phyloP scores from a whole-genome alignment of 2,329 filamentous ascomycete genomes.

The Fusarium tupiense region DNA sequence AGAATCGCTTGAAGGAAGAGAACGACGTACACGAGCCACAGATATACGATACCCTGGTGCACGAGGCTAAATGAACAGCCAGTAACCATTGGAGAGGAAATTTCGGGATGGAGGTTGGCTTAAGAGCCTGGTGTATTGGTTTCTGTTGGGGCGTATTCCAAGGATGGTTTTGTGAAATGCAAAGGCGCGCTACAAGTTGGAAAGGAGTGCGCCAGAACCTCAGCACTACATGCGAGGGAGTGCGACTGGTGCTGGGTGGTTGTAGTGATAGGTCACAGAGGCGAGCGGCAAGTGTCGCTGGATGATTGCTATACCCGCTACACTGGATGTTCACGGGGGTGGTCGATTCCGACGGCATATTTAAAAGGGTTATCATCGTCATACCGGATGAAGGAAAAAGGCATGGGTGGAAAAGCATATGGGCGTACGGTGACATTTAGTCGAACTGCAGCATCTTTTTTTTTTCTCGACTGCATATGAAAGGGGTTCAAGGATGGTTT shows the following conservation, averaged over 20 bases:
- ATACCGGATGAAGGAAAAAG: constrained; percentile 24
- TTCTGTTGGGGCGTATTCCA: constrained; percentile 27
- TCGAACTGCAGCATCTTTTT: constrained; percentile 32
- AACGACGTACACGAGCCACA: constrained; percentile 19
- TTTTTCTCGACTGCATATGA: constrained; percentile 40
- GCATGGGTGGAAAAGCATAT: constrained; percentile 38
- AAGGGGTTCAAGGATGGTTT: constrained; percentile 41
- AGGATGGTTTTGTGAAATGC: constrained; percentile 20
- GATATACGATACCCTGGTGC: constrained; percentile 27
- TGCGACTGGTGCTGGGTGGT: neutral
- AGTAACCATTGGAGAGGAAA: constrained; percentile 5
- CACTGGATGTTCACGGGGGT: neutral
- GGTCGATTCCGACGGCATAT: neutral
- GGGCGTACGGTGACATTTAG: constrained; percentile 40
- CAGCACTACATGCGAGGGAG: neutral
- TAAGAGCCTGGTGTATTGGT: constrained; percentile 26
- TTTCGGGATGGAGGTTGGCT: constrained; percentile 13
- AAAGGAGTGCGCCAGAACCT: constrained; percentile 26
- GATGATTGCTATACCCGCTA: constrained; percentile 1
- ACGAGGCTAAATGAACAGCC: constrained; percentile 15
- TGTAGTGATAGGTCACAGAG: neutral
- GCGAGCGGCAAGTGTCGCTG: neutral
- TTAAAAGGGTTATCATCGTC: neutral
- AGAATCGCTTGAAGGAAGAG: neutral
- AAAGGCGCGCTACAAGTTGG: constrained; percentile 29